Percentiles rank a stretch among this genome's conserved stretches.
Conservation (phyloP, 345 rosid species). For the Eucalyptus lansdowneana region DNA sequence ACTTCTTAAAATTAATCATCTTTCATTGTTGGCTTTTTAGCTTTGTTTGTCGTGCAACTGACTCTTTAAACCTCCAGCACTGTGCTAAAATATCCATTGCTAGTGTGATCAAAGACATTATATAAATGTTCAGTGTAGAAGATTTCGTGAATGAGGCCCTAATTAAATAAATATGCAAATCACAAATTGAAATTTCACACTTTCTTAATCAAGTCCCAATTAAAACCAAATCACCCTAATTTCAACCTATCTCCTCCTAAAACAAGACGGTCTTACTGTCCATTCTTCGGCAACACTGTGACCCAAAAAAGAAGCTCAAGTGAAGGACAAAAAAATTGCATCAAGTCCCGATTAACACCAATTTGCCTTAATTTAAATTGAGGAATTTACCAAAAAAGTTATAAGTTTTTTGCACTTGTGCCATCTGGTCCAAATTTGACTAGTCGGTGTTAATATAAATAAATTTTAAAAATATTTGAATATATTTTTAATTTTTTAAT, state of each 20-base stretch:
- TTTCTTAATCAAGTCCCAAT: neutral
- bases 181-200: neutral
- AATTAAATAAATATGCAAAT: neutral
- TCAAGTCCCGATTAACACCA: no score
- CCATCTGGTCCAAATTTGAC: rapidly evolving
- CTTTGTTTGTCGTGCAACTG: neutral
- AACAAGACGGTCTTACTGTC: no score
- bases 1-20: neutral
- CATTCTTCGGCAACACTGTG: no score
- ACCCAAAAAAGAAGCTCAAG: no score
- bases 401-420: rapidly evolving
- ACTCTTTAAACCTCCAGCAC: neutral
- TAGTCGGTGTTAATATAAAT: rapidly evolving
- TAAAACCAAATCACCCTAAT: neutral
- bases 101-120: neutral
- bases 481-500: no score
- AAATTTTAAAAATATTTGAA: no score
- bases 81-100: neutral
- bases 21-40: neutral
- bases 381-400: no score
- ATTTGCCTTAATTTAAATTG: no score
- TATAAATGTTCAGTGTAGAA: neutral
- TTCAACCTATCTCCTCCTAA: neutral
- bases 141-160: neutral
- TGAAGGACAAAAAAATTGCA: no score